Conservation (phyloP, 495 filamentous ascomycete species). For the Penicillium odoratum region DNA sequence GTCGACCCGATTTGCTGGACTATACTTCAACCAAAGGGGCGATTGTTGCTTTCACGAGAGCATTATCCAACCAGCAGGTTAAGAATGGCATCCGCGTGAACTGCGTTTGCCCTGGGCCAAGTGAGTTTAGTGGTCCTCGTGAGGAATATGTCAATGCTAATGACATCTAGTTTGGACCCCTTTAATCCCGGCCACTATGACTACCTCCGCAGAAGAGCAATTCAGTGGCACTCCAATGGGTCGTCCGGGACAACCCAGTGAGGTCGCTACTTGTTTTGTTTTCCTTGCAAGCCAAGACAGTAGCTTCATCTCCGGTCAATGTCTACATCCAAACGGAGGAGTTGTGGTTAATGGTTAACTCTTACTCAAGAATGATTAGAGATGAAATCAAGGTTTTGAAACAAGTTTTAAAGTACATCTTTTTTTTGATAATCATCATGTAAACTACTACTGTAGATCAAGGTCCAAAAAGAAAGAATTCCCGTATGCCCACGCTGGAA, state of each 20-base stretch:
- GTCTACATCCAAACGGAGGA: conserved; percentile 69
- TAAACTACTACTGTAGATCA: too few species aligned
- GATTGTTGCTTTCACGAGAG: conserved; percentile 58
- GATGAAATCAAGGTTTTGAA: background rate
- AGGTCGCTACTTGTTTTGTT: conserved; percentile 63
- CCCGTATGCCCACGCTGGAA: too few species aligned
- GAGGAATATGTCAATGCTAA: background rate
- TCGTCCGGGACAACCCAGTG: conserved; percentile 58
- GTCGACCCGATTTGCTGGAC: conserved; percentile 58
- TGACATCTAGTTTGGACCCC: conserved; percentile 4
- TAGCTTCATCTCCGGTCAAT: conserved; percentile 55
- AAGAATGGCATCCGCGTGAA: conserved; percentile 65
- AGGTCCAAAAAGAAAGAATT: too few species aligned
- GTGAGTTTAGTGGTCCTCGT: conserved; percentile 29
- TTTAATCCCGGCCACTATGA: conserved; percentile 7
- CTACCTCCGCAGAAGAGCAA: background rate
- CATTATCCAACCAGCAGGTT: conserved; percentile 53
- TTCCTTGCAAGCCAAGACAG: conserved; percentile 68
- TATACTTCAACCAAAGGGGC: conserved; percentile 64
- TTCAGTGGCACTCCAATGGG: conserved; percentile 44
- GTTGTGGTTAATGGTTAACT: conserved; percentile 57
- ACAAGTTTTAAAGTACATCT: too few species aligned
- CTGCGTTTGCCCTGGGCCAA: conserved; percentile 44
- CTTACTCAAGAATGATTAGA: background rate
- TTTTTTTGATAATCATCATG: too few species aligned